Evolutionary conservation across 495 filamentous ascomycete species (phyloP), one percentile per base, ranked within the genome.

Genomic region (Trichoderma orchidacearum): DNA sequence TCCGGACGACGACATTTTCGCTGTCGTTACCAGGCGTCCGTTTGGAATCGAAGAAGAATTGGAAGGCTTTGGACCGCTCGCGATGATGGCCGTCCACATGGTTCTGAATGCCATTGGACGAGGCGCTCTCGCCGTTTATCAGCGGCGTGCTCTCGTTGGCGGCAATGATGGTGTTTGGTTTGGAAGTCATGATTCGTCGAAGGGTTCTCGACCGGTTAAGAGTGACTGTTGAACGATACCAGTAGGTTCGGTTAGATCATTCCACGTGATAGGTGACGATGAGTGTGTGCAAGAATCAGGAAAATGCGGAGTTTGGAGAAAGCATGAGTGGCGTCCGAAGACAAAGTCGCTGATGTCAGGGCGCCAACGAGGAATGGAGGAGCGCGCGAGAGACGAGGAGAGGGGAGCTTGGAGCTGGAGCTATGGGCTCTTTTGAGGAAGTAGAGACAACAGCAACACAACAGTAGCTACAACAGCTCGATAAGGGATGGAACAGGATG

Each of bases 1-100:
- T 83, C 54, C 73, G 71, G 48, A 84, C 72, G 68, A 80, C 81
- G 53, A 66, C 65, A 50, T 76, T 78, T 11, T 68, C 60, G 61
- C 69, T 73, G 53, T 76, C 62, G 60, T 62, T 65, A 58, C 78
- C 78, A 5, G 76, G 76, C 23, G 71, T 79, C 54, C 65, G 61
- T 9, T 63, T 61, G 35, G 61, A 60, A 56, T 77, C 70, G 55
- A 77, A 61, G 54, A 80, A 71, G 60, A 80, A 68, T n/a, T 63
- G 61, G 61, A 64, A 65, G 7, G 61, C 50, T 2, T n/a, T 13
- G 41, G 52, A 64, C 60, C 31, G 32, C 23, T 55, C 3, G n/a
- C 18, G 31, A 30, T 11, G 5, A 25, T 63, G 59, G 55, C 74
- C 68, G 53, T 75, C 53, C 48, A 63, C 60, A 12, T 61, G 55